Evolutionary conservation across 169 alveolate genomes (phyloP), one percentile per base, ranked within the genome.

Genomic region (Plasmodium relictum): DNA sequence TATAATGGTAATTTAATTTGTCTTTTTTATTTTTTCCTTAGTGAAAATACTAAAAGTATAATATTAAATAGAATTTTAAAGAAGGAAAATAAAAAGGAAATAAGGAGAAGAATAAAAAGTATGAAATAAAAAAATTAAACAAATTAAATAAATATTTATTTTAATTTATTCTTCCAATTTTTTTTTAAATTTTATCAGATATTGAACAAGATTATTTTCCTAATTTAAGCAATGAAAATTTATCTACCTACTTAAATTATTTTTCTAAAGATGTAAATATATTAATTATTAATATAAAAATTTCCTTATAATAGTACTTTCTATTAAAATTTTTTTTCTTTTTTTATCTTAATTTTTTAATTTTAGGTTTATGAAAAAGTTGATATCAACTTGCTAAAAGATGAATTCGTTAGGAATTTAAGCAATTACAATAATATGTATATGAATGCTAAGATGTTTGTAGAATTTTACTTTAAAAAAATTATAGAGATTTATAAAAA

Each of bases 381-480:
- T n/a, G 83, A 83, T 50, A 48, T 22, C 10, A 26, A 48, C 6
- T 10, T 37, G 24, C 72, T 83, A 44, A 83, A 83, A 68, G 73
- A 83, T n/a, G 91, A 83, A 54, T 83, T 83, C 22, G 37, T 83
- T 22, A 66, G 83, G 61, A 83, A 62, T 6, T 71, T 83, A 54
- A 83, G 91, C 68, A 83, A 83, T 48, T 83, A 83, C 42, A 68
- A 83, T 12, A 83, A 83, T 61, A 61, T 83, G 24, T 83, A 66
- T 31, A 56, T 83, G 16, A 83, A 83, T 71, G 45, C 91, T 20
- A 83, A 83, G n/a, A 24, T 68, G 72, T 83, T 83, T 62, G 91
- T 83, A 20, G 91, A 83, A 83, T 83, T 83, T 48, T 83, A 83
- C 61, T 83, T 83, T 48, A 58, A 16, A 31, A 83, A 54, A 7